Conservation (phyloP, 202 grass and related monocot genomes). For the Musa balbisiana region DNA sequence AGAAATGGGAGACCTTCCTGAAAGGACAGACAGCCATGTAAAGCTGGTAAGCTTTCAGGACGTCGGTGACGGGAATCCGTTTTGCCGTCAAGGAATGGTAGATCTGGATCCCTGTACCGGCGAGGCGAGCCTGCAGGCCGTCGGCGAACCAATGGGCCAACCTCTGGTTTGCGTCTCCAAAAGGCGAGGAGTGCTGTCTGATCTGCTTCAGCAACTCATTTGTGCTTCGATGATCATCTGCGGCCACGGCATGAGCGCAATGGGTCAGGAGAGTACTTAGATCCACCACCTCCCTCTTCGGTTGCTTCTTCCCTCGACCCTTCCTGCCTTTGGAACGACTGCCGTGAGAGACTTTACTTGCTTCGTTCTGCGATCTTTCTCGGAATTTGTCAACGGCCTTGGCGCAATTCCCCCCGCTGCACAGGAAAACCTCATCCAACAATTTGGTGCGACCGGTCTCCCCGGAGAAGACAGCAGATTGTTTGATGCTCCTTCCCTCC, state of each 20-base stretch:
- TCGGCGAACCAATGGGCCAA: conserved; percentile 80
- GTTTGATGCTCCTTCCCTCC: conserved; percentile 75
- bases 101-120: conserved; percentile 76
- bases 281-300: conserved; percentile 78
- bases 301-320: conserved; percentile 63
- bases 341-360: conserved; percentile 29
- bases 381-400: conserved; percentile 57
- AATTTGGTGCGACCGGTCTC: conserved; percentile 54
- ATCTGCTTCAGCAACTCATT: conserved; percentile 73
- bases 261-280: conserved; percentile 70
- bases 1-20: conserved; percentile 93
- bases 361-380: conserved; percentile 46
- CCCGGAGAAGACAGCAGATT: conserved; percentile 42
- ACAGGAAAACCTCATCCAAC: conserved; percentile 83
- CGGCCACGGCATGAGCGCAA: conserved; percentile 84
- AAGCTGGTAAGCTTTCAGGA: conserved; percentile 76
- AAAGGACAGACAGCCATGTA: conserved; percentile 76
- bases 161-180: conserved; percentile 72
- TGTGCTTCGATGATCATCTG: conserved; percentile 52
- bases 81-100: conserved; percentile 57
- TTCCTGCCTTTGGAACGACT: conserved; percentile 54
- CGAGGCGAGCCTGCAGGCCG: conserved; percentile 77
- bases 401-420: conserved; percentile 51
- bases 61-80: conserved; percentile 45
- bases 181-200: conserved; percentile 56